A percentile compares a stretch with the other conserved stretches of the same genome.
Conservation (phyloP, 1,284 basidiomycete genomes). For the Caloboletus firmus region DNA sequence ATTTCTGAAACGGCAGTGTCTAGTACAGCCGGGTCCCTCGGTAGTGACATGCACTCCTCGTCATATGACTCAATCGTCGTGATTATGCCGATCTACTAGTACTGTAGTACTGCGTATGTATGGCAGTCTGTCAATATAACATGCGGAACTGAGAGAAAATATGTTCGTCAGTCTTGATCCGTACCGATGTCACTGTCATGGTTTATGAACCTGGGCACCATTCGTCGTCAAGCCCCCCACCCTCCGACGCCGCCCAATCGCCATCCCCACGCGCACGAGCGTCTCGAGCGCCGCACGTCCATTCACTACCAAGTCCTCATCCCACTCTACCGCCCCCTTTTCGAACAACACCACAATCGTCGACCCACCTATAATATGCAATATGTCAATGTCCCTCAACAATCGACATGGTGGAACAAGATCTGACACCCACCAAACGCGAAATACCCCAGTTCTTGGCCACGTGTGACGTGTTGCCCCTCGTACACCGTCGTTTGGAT, state of each 20-base stretch:
- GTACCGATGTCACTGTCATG: constrained; percentile 5
- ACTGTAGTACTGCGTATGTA: neutral
- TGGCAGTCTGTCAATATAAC: neutral
- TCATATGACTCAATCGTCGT: neutral
- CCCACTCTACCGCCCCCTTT: constrained; percentile 80
- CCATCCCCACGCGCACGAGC: constrained; percentile 85
- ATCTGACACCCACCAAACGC: constrained; percentile 72
- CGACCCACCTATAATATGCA: constrained; percentile 63
- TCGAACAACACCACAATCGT: constrained; percentile 89
- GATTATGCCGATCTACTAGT: neutral
- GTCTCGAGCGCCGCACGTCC: constrained; percentile 83
- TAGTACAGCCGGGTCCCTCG: neutral
- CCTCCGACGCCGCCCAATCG: constrained; percentile 57
- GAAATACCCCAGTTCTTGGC: constrained; percentile 92
- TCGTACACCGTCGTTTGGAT: constrained; percentile 85
- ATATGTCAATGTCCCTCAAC: neutral
- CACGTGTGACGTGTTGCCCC: constrained; percentile 76
- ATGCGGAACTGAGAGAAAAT: neutral
- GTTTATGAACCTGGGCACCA: constrained; percentile 6
- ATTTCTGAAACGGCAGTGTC: neutral
- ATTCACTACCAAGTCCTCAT: constrained; percentile 88
- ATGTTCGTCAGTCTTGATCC: neutral
- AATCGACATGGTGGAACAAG: neutral
- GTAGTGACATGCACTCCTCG: neutral
- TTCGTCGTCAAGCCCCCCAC: constrained; percentile 1